A percentile compares a stretch with the other conserved stretches of the same genome.
These are phyloP conservation scores for Sideroxylon spinosum DNA, from an alignment of 179 eudicot species.

Conservation along the genomic window DNA sequence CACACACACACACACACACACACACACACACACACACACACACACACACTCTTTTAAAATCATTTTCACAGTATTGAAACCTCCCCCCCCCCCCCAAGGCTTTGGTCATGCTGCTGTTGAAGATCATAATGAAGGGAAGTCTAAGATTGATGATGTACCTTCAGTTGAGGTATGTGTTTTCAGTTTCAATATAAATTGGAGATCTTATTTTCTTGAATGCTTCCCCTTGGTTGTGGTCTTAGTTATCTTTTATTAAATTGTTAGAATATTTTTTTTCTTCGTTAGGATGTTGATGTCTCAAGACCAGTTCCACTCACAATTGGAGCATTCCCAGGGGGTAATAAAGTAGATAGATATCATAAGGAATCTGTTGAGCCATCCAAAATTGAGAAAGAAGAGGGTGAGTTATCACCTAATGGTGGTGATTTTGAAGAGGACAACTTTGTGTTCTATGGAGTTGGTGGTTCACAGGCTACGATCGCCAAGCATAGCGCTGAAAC, in stretches of 20 bases:
- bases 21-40: no score
- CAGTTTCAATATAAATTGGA: background rate
- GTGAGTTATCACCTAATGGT: constrained; percentile 76
- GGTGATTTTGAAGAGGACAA: constrained; percentile 61
- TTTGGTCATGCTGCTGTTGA: constrained; percentile 29
- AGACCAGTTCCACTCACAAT: constrained; percentile 33
- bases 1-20: no score
- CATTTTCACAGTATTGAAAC: no score
- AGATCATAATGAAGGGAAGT: constrained; percentile 25
- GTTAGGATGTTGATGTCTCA: constrained; percentile 48
- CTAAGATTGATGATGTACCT: constrained; percentile 27
- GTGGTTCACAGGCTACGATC: constrained; percentile 29
- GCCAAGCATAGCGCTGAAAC: constrained; percentile 34
- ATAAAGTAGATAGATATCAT: constrained; percentile 30
- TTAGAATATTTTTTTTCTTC: constrained; percentile 12
- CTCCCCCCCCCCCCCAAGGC: background rate
- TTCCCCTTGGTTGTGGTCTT: background rate
- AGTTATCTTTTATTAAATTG: background rate
- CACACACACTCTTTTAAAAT: no score
- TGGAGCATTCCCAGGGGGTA: constrained; percentile 36
- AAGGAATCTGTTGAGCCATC: constrained; percentile 46
- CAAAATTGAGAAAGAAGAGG: constrained; percentile 82
- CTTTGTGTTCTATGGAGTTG: constrained; percentile 36
- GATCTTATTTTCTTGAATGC: background rate
- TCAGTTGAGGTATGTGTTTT: constrained; percentile 30